Evolutionary conservation across 129 eudicot species (phyloP), one percentile per base, ranked within the genome.

Genomic region (Chrysanthemum seticuspe): DNA sequence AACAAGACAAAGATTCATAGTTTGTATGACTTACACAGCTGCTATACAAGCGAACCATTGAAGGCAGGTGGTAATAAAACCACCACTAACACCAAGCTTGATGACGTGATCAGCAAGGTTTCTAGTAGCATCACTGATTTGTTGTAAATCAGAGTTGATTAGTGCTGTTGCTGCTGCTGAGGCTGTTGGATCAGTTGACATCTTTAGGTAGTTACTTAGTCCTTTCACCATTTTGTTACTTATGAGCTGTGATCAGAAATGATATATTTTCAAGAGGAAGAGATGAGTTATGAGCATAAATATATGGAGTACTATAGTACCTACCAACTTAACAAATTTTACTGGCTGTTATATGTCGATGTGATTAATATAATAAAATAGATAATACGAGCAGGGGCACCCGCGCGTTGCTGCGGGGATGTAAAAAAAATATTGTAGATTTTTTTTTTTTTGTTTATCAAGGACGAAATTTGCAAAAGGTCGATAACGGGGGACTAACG

Each of bases 1-100:
- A 21, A 21, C 21, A 21, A 21, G 0, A 21, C 21, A 21, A 21
- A 21, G 21, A 21, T 21, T 21, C 21, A 21, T 0, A 40, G 47
- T 40, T 40, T 5, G 47, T 21, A 47, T 27, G 64, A 29, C 91
- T 74, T 86, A 95, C 99, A 95, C 80, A 71, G 99, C 99, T 61
- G 99, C 93, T 36, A 74, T 5, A 61, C 82, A 81, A 19, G 99
- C 96, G 53, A 95, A 62, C 96, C 96, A 90, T 67, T 88, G 87
- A 74, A 95, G 85, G 73, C 82, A 21, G 60, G 86, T 65, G 48
- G 97, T 86, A 21, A 93, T 77, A 67, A 94, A 66, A 31, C 99
- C 97, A 68, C 90, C 80, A 10, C 85, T 86, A 7, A 78, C 82
- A 10, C 93, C 97, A 18, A 95, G 92, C 76, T 72, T 67, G 74